phyloP scores from a whole-genome alignment of 1,284 basidiomycete genomes.

The Lentinus polychrous region DNA sequence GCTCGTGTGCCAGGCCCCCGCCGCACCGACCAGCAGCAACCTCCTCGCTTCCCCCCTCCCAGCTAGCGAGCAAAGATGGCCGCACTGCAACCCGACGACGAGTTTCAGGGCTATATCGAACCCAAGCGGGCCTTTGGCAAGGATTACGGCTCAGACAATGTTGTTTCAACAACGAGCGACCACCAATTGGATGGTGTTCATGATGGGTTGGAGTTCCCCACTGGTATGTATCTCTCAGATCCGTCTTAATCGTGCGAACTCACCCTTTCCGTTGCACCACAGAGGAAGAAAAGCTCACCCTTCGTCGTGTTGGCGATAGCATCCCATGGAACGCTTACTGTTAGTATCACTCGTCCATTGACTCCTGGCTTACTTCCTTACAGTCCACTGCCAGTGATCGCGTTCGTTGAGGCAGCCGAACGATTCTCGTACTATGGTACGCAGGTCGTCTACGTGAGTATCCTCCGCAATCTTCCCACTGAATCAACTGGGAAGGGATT shows the following conservation, averaged over 20 bases:
- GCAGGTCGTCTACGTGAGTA: constrained; percentile 57
- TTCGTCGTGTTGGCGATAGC: constrained; percentile 55
- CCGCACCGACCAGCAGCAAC: constrained; percentile 4
- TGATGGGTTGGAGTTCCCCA: constrained; percentile 59
- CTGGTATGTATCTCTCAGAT: constrained; percentile 18
- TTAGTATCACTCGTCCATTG: constrained; percentile 26
- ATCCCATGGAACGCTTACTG: constrained; percentile 64
- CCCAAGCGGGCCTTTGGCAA: constrained; percentile 19
- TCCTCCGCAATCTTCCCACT: too few species aligned
- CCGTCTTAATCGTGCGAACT: too few species aligned
- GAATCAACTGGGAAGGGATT: too few species aligned
- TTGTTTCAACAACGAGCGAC: constrained; percentile 12
- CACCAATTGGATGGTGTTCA: constrained; percentile 37
- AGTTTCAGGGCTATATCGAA: constrained; percentile 24
- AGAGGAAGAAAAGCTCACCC: constrained; percentile 54
- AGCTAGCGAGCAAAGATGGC: constrained; percentile 16
- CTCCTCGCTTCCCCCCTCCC: constrained; percentile 2
- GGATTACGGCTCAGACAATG: constrained; percentile 18
- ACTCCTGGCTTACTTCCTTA: constrained; percentile 7
- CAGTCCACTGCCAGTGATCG: constrained; percentile 42
- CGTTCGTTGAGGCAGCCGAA: constrained; percentile 65
- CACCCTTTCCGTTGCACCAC: neutral
- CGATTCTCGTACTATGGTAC: constrained; percentile 71
- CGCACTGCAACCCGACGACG: constrained; percentile 25
- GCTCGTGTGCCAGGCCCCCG: constrained; percentile 1